phyloP scores from a whole-genome alignment of 2,329 filamentous ascomycete genomes.

The Diplodia seriata region DNA sequence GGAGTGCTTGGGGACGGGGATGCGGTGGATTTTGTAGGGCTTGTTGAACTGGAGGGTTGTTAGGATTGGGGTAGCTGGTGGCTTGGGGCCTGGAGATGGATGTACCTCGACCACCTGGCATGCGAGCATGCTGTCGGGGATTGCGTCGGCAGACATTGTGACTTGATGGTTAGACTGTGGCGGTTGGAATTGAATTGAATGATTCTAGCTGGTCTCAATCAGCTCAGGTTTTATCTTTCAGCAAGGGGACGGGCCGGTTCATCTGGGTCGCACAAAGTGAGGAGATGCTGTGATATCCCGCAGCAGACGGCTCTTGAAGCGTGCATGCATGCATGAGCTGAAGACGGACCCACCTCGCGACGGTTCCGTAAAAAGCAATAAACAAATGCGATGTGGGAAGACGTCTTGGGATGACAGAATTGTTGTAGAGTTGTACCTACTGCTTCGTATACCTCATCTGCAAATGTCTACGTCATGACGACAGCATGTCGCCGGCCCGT shows the following conservation, averaged over 20 bases:
- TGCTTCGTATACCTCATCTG: neutral
- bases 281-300: conserved; percentile 4
- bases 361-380: neutral
- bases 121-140: conserved; percentile 57
- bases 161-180: neutral
- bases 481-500: neutral
- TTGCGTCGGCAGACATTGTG: conserved; percentile 36
- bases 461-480: conserved; percentile 10
- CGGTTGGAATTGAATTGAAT: neutral
- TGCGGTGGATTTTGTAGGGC: conserved; percentile 60
- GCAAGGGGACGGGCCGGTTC: neutral
- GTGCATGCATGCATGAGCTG: conserved; percentile 16
- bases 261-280: conserved; percentile 9
- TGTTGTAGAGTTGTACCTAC: neutral
- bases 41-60: conserved; percentile 53
- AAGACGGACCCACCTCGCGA: neutral
- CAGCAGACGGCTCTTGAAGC: conserved; percentile 15
- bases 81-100: neutral
- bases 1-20: conserved; percentile 54
- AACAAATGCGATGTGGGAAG: neutral
- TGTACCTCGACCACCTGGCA: conserved; percentile 56
- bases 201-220: neutral
- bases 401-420: too few species aligned
- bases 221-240: neutral
- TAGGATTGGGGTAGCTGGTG: neutral